Percentiles rank a stretch among this genome's conserved stretches.
These are phyloP conservation scores for Eucalyptus erythrocorys DNA, from an alignment of 345 rosid genomes.

Conservation along the genomic window DNA sequence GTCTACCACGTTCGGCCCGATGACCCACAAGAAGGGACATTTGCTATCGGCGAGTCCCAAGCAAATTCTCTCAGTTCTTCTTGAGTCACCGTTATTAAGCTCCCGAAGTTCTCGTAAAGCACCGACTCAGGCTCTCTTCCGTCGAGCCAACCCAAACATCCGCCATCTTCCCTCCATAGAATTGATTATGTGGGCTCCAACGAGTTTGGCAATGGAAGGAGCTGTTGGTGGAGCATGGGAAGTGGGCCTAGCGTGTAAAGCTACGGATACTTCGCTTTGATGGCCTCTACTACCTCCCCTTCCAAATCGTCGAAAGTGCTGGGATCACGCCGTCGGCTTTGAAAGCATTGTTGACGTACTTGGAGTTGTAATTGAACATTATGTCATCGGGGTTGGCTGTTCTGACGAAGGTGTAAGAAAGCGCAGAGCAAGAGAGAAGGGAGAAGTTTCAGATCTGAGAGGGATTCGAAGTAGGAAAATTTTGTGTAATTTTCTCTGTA, in stretches of 20 bases:
- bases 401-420: no score
- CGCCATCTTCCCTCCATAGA: neutral
- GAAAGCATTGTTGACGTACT: neutral
- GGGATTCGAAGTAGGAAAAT: no score
- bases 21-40: neutral
- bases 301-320: no score
- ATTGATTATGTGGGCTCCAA: neutral
- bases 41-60: neutral
- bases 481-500: no score
- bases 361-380: constrained; percentile 2
- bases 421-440: no score
- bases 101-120: neutral
- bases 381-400: constrained; percentile 4
- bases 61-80: neutral
- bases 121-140: neutral
- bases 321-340: constrained; percentile 13
- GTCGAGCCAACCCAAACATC: neutral
- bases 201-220: neutral
- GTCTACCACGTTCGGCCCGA: neutral
- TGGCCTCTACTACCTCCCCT: no score
- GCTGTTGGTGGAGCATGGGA: neutral
- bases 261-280: no score
- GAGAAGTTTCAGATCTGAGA: no score
- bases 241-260: constrained; percentile 4
- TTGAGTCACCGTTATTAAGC: neutral